These are phyloP conservation scores for Firmiana major DNA, from an alignment of 345 rosid species.

Conservation along the genomic window DNA sequence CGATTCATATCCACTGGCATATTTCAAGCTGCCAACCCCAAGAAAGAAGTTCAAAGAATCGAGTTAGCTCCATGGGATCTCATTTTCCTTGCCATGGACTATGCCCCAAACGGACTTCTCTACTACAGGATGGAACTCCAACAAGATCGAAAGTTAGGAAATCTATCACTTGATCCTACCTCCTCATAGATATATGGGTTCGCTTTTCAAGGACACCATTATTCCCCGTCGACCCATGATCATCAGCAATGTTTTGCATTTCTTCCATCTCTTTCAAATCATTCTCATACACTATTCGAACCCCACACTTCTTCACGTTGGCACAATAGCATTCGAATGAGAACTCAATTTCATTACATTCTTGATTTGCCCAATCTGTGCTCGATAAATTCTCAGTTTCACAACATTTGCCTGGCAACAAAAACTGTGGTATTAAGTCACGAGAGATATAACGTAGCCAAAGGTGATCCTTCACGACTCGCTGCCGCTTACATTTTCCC, in stretches of 20 bases:
- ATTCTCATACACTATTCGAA: too few species aligned
- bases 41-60: background rate
- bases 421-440: background rate
- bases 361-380: background rate
- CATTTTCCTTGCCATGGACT: background rate
- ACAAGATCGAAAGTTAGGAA: background rate
- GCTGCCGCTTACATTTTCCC: too few species aligned
- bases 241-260: too few species aligned
- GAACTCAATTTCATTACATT: background rate
- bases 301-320: too few species aligned
- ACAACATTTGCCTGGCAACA: too few species aligned
- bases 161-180: background rate
- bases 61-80: slow-evolving; percentile 31
- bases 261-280: too few species aligned
- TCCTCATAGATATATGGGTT: too few species aligned
- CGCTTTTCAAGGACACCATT: too few species aligned
- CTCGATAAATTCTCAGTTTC: background rate
- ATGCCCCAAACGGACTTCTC: slow-evolving; percentile 21
- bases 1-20: background rate
- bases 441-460: too few species aligned
- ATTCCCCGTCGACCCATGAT: too few species aligned
- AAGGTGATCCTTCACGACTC: too few species aligned
- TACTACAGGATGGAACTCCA: slow-evolving; percentile 12
- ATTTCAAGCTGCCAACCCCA: background rate
- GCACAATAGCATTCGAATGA: too few species aligned